These are phyloP conservation scores for Curvularia verruculosa DNA, from an alignment of 2,329 filamentous ascomycete species.

Conservation along the genomic window DNA sequence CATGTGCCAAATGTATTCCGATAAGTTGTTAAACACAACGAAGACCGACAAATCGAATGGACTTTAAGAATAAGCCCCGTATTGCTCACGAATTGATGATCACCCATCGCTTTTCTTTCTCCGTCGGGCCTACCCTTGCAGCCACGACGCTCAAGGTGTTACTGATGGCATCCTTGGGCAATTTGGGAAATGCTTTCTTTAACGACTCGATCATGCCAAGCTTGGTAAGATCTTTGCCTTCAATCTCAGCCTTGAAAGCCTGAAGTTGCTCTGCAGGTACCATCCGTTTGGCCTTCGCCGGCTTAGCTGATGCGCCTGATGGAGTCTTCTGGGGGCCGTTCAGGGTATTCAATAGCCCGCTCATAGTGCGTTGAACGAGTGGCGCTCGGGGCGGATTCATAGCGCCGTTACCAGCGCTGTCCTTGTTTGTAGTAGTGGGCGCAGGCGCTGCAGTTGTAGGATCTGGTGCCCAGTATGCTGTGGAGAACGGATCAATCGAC, in stretches of 20 bases:
- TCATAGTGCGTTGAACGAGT: conserved; percentile 48
- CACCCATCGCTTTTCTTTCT: conserved; percentile 69
- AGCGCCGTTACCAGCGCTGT: conserved; percentile 22
- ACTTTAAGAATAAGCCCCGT: neutral
- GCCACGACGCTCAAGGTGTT: conserved; percentile 72
- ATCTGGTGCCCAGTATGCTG: conserved; percentile 71
- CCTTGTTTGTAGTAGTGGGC: conserved; percentile 21
- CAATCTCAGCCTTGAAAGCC: conserved; percentile 73
- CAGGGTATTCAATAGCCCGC: conserved; percentile 42
- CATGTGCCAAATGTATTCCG: neutral
- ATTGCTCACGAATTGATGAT: conserved; percentile 31
- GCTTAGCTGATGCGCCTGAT: conserved; percentile 34
- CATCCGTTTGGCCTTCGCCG: conserved; percentile 51
- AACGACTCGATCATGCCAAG: conserved; percentile 75
- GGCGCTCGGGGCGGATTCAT: conserved; percentile 53
- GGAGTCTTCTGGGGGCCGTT: conserved; percentile 27
- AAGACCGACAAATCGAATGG: neutral
- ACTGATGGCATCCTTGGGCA: conserved; percentile 72
- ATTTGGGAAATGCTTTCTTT: conserved; percentile 75
- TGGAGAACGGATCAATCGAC: conserved; percentile 84
- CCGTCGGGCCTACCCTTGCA: conserved; percentile 65
- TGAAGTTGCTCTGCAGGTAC: conserved; percentile 66
- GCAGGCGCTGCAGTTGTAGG: conserved; percentile 22
- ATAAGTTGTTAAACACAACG: neutral
- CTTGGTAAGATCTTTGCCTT: conserved; percentile 75